Evolutionary conservation across 345 rosid genomes (phyloP), one percentile per base, ranked within the genome.

Genomic region (Camelina sativa): DNA sequence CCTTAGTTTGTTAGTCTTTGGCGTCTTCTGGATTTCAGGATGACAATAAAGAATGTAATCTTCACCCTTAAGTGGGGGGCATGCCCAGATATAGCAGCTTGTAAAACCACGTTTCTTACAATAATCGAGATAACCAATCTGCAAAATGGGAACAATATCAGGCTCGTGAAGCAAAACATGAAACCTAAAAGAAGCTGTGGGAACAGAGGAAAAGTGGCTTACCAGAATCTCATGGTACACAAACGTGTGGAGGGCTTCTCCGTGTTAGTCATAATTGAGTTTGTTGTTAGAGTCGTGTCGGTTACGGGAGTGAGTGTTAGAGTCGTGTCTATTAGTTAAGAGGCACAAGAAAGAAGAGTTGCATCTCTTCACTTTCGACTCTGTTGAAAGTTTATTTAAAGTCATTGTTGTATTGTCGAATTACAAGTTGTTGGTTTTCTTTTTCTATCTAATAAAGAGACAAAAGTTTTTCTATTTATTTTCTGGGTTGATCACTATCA

Each of bases 21-120:
- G 98, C 11, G 92, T 93, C 79, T 93, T 91, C 82, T 93, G 98
- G 65, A 93, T 93, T 84, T 93, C 98, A 51, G 97, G 98, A 84
- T 93, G 98, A 69, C 98, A 91, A 68, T 93, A 85, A 38, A 93
- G 75, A 71, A 93, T 91, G 79, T 93, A 91, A 76, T 93, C 98
- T 81, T 93, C 98, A 64, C 98, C 98, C 86, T 93, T 93, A n/a
- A 93, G 73, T 1, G 98, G 98, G 47, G 98, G 98, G 77, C 97
- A 93, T 40, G 97, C 96, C 97, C 98, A 93, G 69, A 93, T 88
- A 63, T 93, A 93, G 81, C 98, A 93, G 84, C 97, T 93, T 28
- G 98, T 86, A 83, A 93, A 93, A 57, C 98, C 98, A 61, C 92
- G 88, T 64, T 82, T 80, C 88, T 88, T 93, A 81, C 98, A 93